Percentiles rank a stretch among this genome's conserved stretches.
These are phyloP conservation scores for Polyplosphaeria fusca DNA, from an alignment of 495 filamentous ascomycete genomes.

Conservation along the genomic window DNA sequence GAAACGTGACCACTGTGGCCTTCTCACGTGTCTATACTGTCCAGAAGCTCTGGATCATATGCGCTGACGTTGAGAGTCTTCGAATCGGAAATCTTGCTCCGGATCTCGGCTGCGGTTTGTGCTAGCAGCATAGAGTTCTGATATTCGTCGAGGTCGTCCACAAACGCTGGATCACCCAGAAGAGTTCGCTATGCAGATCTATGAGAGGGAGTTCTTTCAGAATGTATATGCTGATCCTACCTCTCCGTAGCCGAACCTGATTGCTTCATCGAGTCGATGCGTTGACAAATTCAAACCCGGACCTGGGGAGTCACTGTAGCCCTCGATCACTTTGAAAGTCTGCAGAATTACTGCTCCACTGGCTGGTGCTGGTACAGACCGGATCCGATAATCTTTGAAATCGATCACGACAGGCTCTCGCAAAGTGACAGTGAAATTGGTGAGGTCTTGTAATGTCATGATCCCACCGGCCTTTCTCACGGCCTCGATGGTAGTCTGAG, in stretches of 20 bases:
- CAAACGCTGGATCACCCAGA: neutral
- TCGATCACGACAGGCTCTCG: too few relatives aligned
- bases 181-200: neutral
- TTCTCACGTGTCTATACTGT: constrained; percentile 4
- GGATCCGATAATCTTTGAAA: too few relatives aligned
- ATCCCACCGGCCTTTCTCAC: neutral
- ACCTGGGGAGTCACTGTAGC: constrained; percentile 58
- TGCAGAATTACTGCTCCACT: neutral
- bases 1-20: neutral
- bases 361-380: too few relatives aligned
- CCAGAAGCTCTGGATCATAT: neutral
- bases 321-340: neutral
- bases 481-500: constrained; percentile 61
- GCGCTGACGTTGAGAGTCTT: neutral
- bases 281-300: constrained; percentile 64
- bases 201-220: neutral
- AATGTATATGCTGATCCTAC: constrained; percentile 59
- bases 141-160: neutral
- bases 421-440: too few relatives aligned
- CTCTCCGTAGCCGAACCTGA: constrained; percentile 79
- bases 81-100: neutral
- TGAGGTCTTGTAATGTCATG: neutral
- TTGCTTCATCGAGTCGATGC: constrained; percentile 78
- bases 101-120: neutral
- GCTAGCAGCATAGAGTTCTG: neutral